Conservation (phyloP, 352 stramenopile species). For the Phytophthora syringae region DNA sequence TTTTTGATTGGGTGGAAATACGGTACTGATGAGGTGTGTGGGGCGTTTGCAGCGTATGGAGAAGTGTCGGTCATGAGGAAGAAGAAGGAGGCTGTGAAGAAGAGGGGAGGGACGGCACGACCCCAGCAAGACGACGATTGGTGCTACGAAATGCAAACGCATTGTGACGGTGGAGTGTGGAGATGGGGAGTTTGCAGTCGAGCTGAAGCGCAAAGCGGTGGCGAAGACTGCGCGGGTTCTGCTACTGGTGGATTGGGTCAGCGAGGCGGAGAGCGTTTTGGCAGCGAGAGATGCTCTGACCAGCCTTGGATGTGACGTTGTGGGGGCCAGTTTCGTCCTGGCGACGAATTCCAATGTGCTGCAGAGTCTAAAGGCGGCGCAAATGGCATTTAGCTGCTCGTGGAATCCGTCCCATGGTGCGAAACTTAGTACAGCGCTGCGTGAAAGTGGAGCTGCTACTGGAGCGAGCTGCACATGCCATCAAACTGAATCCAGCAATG, state of each 20-base stretch:
- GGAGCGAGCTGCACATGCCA: slow-evolving; percentile 14
- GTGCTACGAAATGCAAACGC: slow-evolving; percentile 28
- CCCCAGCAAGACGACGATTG: slow-evolving; percentile 16
- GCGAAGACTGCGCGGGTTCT: slow-evolving; percentile 25
- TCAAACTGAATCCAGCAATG: slow-evolving; percentile 16
- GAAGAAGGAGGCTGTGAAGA: too few relatives aligned
- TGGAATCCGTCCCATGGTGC: slow-evolving; percentile 51
- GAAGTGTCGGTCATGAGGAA: slow-evolving; percentile 41
- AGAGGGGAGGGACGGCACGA: slow-evolving; percentile 17
- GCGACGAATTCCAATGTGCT: slow-evolving; percentile 46
- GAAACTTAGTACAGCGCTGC: slow-evolving; percentile 26
- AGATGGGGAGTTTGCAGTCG: slow-evolving; percentile 28
- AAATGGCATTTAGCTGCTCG: slow-evolving; percentile 52
- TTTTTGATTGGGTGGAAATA: background rate
- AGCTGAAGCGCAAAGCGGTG: slow-evolving; percentile 43
- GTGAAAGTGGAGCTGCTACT: background rate
- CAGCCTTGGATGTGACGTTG: slow-evolving; percentile 48
- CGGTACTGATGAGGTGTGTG: slow-evolving; percentile 2
- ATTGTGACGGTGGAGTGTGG: slow-evolving; percentile 33
- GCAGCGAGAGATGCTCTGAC: slow-evolving; percentile 51
- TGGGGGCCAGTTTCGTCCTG: slow-evolving; percentile 57
- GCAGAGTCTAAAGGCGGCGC: slow-evolving; percentile 39
- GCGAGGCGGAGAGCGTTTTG: slow-evolving; percentile 46
- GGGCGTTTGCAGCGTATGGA: slow-evolving; percentile 43
- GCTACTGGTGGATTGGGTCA: slow-evolving; percentile 68